Base-by-base conservation (phyloP, 2,329 filamentous ascomycete genomes). In the Arthrobotrys musiformis region DNA sequence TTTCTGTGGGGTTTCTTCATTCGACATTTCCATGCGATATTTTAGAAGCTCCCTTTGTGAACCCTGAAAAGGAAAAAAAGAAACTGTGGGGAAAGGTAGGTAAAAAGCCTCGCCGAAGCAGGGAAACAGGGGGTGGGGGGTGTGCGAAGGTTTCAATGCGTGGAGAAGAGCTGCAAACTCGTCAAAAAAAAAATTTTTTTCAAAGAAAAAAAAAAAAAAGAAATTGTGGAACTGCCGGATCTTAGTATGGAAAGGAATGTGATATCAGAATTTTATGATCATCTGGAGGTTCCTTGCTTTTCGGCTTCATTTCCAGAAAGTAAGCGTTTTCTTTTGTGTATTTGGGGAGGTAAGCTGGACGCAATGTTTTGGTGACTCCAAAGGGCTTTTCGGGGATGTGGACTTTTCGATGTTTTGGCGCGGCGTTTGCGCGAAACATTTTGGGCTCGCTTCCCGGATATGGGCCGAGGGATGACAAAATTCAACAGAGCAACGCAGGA, bases 11-110 rank as follows among this genome's bases (percentile, higher is more conserved):
- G 33, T 37, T n/a, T 67, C 63, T 68, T 35, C 13, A 56, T 68
- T 58, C 48, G 63, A 68, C 63, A 68, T 54, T 35, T 68, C 63
- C 48, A 68, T 58, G 48, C 63, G 63, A 54, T 22, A 35, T 19
- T 46, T 64, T 17, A 37, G 42, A 42, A 24, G n/a, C n/a, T n/a
- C 22, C 40, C 30, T 30, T 46, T 62, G 58, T 58, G 54, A 58
- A 40, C 54, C 54, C 33, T 40, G 54, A 40, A 35, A 35, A 56
- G 33, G 33, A 46, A 40, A 33, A 40, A 35, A 35, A 56, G 33
- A 46, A 46, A 40, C 37, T 66, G 61, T 66, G 62, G 62, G 44
- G 62, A 22, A 46, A 24, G n/a, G n/a, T n/a, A n/a, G n/a, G n/a
- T 44, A 19, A 40, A 44, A 56, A 68, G 48, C 48, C 35, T 42